Conservation (phyloP, 2,329 filamentous ascomycete species). For the Fusarium sp. region DNA sequence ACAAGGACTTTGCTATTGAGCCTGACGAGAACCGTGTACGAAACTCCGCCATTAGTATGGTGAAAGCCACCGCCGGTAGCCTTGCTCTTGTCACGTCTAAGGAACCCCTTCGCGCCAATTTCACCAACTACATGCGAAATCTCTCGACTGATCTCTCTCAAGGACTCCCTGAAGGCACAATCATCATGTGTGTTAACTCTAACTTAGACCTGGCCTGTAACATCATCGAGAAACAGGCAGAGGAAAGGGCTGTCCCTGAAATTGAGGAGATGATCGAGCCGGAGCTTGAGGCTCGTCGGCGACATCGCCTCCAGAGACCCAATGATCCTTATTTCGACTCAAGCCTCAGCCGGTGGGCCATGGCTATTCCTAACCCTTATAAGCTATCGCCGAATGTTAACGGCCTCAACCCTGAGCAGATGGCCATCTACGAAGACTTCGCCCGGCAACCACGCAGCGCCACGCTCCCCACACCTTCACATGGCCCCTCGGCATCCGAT, state of each 20-base stretch:
- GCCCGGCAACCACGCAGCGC: conserved; percentile 81
- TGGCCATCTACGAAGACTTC: conserved; percentile 98
- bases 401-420: conserved; percentile 89
- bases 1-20: conserved; percentile 96
- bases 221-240: conserved; percentile 95
- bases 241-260: conserved; percentile 91
- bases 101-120: conserved; percentile 94
- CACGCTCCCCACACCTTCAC: conserved; percentile 65
- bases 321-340: conserved; percentile 88
- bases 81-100: conserved; percentile 98
- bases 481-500: conserved; percentile 70
- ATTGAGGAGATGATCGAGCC: conserved; percentile 93
- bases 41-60: conserved; percentile 90
- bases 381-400: conserved; percentile 77
- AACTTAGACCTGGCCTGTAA: conserved; percentile 94
- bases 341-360: conserved; percentile 88
- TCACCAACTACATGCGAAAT: conserved; percentile 93
- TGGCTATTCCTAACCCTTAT: conserved; percentile 93
- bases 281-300: conserved; percentile 81
- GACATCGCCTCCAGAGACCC: conserved; percentile 79
- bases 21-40: conserved; percentile 88
- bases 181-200: conserved; percentile 98
- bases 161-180: conserved; percentile 90
- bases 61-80: conserved; percentile 92
- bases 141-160: conserved; percentile 77